Percentiles rank a stretch among this genome's conserved stretches.
Evolutionary conservation across 2,329 filamentous ascomycete species (phyloP).

Genomic region (Chrysoporthe cubensis): DNA sequence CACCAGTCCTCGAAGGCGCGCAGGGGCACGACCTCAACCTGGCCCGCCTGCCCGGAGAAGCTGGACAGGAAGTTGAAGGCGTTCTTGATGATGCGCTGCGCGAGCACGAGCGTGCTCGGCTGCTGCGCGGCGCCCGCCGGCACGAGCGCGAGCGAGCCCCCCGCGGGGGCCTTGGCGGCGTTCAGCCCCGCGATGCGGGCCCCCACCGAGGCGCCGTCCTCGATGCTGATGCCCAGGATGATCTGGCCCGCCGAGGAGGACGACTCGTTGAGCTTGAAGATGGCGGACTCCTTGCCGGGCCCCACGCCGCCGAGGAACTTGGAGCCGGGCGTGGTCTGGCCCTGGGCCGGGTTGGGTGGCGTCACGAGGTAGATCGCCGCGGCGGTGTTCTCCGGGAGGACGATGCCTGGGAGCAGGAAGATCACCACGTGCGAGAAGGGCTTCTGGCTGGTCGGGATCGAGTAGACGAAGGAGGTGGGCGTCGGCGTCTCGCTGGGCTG

Average conservation of each 20-base stretch:
- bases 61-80: conserved; percentile 95
- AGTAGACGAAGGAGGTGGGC: conserved; percentile 60
- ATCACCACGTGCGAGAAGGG: conserved; percentile 83
- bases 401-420: conserved; percentile 80
- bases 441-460: conserved; percentile 47
- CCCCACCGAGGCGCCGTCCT: conserved; percentile 73
- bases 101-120: conserved; percentile 75
- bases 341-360: conserved; percentile 40
- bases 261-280: conserved; percentile 72
- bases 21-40: conserved; percentile 85
- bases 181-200: conserved; percentile 67
- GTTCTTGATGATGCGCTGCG: conserved; percentile 93
- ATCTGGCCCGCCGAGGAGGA: conserved; percentile 50
- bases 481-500: conserved; percentile 57
- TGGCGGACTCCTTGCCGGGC: conserved; percentile 86
- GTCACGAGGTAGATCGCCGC: conserved; percentile 87
- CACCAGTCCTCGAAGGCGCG: conserved; percentile 98
- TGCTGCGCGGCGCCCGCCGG: conserved; percentile 36
- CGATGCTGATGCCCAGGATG: conserved; percentile 81
- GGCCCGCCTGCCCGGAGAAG: conserved; percentile 70
- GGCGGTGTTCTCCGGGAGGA: conserved; percentile 74
- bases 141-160: conserved; percentile 32
- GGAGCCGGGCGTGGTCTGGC: conserved; percentile 61
- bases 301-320: conserved; percentile 87
- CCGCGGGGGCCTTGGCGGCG: conserved; percentile 38